A percentile compares a stretch with the other conserved stretches of the same genome.
Evolutionary conservation across 257 asterid genomes (phyloP).

Genomic region (Solanum chiquidenum): DNA sequence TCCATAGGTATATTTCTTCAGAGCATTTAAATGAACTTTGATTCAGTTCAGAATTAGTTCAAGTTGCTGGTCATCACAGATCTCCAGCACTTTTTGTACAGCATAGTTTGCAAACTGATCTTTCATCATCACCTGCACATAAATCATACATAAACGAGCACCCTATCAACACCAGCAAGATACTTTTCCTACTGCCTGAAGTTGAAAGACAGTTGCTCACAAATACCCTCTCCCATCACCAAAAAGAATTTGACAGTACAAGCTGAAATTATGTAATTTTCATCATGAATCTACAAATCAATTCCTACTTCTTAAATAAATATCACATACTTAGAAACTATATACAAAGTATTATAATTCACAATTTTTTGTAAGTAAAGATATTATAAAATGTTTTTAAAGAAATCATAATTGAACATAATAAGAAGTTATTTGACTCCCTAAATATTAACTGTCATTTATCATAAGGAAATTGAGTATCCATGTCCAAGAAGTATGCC

Average conservation of each 20-base stretch:
- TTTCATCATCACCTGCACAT: constrained; percentile 63
- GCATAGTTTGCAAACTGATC: constrained; percentile 81
- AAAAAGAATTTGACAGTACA: neutral
- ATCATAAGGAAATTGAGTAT: neutral
- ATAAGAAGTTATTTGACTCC: neutral
- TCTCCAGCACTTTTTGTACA: constrained; percentile 86
- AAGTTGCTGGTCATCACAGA: constrained; percentile 65
- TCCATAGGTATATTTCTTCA: constrained; percentile 73
- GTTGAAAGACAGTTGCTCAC: neutral
- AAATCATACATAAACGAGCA: neutral
- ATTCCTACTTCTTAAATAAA: neutral
- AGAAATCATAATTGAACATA: neutral
- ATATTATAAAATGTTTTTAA: neutral
- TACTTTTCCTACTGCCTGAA: neutral
- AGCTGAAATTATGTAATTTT: neutral
- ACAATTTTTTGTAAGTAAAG: neutral
- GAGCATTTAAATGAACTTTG: constrained; percentile 64
- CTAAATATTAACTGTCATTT: neutral
- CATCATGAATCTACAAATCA: neutral
- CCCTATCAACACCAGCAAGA: neutral
- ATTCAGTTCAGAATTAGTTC: constrained; percentile 58
- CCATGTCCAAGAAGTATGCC: neutral
- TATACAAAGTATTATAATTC: neutral
- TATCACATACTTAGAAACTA: neutral
- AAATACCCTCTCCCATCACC: neutral